Percentiles rank a stretch among this genome's conserved stretches.
Evolutionary conservation across 2,329 filamentous ascomycete genomes (phyloP).

Genomic region (Phaeosphaeriaceae sp.): DNA sequence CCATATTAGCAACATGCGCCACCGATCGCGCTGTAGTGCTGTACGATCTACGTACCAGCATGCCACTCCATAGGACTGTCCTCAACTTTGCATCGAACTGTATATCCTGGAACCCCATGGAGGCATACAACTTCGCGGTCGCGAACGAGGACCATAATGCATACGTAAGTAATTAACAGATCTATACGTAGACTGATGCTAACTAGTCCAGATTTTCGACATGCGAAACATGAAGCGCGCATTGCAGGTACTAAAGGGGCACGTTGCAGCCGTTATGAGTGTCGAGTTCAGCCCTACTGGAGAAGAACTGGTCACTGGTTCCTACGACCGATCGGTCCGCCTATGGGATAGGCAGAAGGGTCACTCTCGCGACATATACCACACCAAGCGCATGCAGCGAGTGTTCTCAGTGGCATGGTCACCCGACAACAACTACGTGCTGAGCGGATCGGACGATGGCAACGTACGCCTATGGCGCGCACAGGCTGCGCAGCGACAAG

Average conservation of each 20-base stretch:
- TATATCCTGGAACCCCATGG: slow-evolving; percentile 94
- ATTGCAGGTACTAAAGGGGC: slow-evolving; percentile 87
- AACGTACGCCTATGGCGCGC: slow-evolving; percentile 90
- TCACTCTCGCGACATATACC: slow-evolving; percentile 90
- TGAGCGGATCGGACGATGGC: slow-evolving; percentile 92
- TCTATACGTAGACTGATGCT: not conserved
- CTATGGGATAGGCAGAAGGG: slow-evolving; percentile 83
- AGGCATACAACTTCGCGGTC: slow-evolving; percentile 92
- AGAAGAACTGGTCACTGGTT: slow-evolving; percentile 88
- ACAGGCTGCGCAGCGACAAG: slow-evolving; percentile 81
- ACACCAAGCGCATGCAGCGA: slow-evolving; percentile 97
- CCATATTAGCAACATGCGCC: slow-evolving; percentile 82
- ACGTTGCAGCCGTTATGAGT: slow-evolving; percentile 93
- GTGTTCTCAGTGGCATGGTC: slow-evolving; percentile 87
- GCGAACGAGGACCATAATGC: slow-evolving; percentile 95
- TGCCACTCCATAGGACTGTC: slow-evolving; percentile 79
- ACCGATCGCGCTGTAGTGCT: slow-evolving; percentile 87
- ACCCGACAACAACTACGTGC: slow-evolving; percentile 85
- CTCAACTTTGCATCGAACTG: slow-evolving; percentile 92
- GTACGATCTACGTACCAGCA: slow-evolving; percentile 89
- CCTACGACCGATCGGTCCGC: slow-evolving; percentile 86
- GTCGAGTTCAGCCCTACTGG: slow-evolving; percentile 95
- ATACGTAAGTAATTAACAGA: slow-evolving; percentile 53
- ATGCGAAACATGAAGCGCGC: slow-evolving; percentile 89
- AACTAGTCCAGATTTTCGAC: slow-evolving; percentile 71